Base-by-base conservation (phyloP, 2,329 filamentous ascomycete species). In the Dactylellina haptotyla region DNA sequence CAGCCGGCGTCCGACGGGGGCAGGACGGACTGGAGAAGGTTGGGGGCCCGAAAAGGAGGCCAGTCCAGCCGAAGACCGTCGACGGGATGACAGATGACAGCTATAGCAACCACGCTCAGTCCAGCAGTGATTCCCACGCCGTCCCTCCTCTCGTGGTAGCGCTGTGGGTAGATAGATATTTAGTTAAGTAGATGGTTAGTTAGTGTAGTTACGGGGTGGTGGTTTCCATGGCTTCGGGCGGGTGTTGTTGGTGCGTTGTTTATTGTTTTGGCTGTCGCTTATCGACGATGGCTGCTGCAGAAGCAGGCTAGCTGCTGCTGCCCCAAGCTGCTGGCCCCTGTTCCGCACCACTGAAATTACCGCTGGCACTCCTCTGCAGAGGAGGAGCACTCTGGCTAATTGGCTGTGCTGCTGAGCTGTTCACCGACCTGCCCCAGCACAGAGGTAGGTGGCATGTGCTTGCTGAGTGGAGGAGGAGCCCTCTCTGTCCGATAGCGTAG, bases 161-260 rank as follows among this genome's bases (percentile, higher is more conserved):
- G 32, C 32, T 6, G n/a, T 43, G n/a, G 20, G n/a, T 48, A 16
- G 16, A 20, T 20, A 48, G 43, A 48, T 48, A 16, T 25, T 5
- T 48, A n/a, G 20, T 5, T 48, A 20, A n/a, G n/a, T n/a, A n/a
- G n/a, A n/a, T n/a, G n/a, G n/a, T n/a, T n/a, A 23, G 43, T 48
- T 5, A 8, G 6, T 48, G 43, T 25, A 25, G 16, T 4, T 4
- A 25, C 16, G 50, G n/a, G n/a, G n/a, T n/a, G n/a, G 25, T 43
- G 53, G 63, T 67, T 59, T 67, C 63, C 63, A 67, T 59, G 63
- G 53, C 34, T 57, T 57, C 63, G 45, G 37, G 51, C 59, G 59
- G 59, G 51, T 57, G 62, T 66, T 66, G 63, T 53, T 43, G 53
- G 37, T 51, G 62, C 20, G 51, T 58, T 58, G 53, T 67, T 57